Conservation (phyloP, 257 asterid species). For the Solanum pinnatisectum region DNA sequence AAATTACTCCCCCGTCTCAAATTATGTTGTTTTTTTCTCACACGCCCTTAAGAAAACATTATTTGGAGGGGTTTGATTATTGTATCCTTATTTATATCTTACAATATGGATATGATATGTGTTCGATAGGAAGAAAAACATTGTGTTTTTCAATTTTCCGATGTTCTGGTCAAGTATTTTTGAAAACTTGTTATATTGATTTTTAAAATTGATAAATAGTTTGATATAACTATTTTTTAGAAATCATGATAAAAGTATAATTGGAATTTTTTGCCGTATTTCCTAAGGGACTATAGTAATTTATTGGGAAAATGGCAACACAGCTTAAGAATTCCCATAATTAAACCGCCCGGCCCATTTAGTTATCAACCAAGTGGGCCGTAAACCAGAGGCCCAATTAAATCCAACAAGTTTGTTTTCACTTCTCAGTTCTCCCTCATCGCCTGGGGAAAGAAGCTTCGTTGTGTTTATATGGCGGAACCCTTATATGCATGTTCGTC, state of each 20-base stretch:
- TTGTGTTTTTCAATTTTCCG: background rate
- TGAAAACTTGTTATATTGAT: too few relatives aligned
- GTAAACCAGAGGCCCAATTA: background rate
- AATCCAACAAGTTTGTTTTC: too few relatives aligned
- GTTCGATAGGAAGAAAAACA: background rate
- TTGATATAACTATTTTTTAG: background rate
- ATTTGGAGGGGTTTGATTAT: background rate
- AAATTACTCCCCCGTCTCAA: too few relatives aligned
- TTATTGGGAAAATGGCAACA: background rate
- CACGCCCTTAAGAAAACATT: background rate
- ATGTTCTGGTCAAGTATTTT: background rate
- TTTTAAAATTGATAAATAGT: background rate
- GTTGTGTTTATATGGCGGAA: background rate
- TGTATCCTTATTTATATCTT: background rate
- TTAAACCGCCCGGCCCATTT: background rate
- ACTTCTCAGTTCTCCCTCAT: background rate
- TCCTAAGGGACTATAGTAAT: background rate
- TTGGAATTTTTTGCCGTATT: background rate
- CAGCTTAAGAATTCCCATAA: background rate
- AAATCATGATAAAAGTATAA: background rate
- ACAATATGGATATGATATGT: too few relatives aligned
- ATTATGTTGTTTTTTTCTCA: too few relatives aligned
- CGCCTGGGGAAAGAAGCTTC: background rate
- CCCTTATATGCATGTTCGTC: accelerated
- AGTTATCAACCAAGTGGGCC: background rate